Percentiles rank a stretch among this genome's conserved stretches.
phyloP scores from a whole-genome alignment of 371 early-diverging fungal species.

The Actinomortierella ambigua region DNA sequence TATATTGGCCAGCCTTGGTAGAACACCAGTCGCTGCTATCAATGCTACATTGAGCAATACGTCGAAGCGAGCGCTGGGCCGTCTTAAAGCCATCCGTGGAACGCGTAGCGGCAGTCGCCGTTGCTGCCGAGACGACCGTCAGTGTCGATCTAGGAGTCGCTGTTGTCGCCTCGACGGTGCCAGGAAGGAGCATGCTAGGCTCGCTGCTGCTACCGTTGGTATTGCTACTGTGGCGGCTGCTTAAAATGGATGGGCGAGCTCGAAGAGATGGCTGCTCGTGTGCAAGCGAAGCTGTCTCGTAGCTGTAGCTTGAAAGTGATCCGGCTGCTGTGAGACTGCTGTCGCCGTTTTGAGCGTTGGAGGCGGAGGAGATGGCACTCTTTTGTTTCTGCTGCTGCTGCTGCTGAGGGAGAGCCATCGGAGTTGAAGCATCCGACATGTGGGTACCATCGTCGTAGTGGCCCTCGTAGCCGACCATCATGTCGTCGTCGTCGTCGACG shows the following conservation, averaged over 20 bases:
- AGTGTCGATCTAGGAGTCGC: too few species aligned
- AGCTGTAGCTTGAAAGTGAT: too few species aligned
- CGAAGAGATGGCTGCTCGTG: slow-evolving; percentile 9
- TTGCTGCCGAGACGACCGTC: too few species aligned
- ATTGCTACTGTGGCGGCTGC: slow-evolving; percentile 42
- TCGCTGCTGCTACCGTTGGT: too few species aligned
- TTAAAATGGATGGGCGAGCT: slow-evolving; percentile 37
- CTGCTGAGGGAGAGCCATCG: slow-evolving; percentile 11
- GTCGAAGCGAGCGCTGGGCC: slow-evolving; percentile 31
- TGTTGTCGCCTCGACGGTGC: too few species aligned
- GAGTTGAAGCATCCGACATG: not conserved
- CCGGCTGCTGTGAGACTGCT: not conserved
- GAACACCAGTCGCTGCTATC: slow-evolving; percentile 34
- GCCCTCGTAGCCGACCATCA: slow-evolving; percentile 40
- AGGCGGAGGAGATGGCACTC: slow-evolving; percentile 2
- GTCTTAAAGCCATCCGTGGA: slow-evolving; percentile 9
- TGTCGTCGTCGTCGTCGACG: slow-evolving; percentile 18
- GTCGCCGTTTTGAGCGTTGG: slow-evolving; percentile 5
- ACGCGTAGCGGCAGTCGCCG: too few species aligned
- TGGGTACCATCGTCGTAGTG: not conserved
- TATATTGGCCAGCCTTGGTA: slow-evolving; percentile 32
- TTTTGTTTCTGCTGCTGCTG: slow-evolving; percentile 2
- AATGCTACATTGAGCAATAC: slow-evolving; percentile 29
- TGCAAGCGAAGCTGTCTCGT: slow-evolving; percentile 1
- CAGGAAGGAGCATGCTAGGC: not conserved